Percentiles rank a stretch among this genome's conserved stretches.
Conservation (phyloP, 345 rosid genomes). For the Citrus hindsii region DNA sequence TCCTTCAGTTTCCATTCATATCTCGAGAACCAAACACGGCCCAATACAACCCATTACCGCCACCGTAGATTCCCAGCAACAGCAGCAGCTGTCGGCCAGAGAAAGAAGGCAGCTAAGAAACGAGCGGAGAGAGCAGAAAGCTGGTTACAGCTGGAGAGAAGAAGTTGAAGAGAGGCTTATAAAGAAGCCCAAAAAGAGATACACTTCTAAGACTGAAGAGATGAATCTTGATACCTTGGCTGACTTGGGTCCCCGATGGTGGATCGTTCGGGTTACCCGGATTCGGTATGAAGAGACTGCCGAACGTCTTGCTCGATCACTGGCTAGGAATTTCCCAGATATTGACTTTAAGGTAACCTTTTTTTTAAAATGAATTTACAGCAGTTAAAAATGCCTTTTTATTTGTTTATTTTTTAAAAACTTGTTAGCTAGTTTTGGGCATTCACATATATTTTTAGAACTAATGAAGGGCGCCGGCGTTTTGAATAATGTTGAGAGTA, state of each 20-base stretch:
- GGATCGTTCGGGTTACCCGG: slow-evolving; percentile 63
- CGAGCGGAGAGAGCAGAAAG: slow-evolving; percentile 61
- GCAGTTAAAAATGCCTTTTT: neutral
- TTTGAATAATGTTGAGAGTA: no score
- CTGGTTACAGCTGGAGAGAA: slow-evolving; percentile 72
- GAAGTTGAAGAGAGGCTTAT: slow-evolving; percentile 74
- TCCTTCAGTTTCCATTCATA: slow-evolving; percentile 26
- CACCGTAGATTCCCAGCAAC: slow-evolving; percentile 38
- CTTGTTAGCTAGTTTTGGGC: neutral
- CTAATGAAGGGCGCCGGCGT: no score
- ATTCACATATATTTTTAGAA: neutral
- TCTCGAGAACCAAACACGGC: slow-evolving; percentile 14
- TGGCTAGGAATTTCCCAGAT: slow-evolving; percentile 54
- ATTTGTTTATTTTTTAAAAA: no score
- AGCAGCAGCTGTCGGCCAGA: slow-evolving; percentile 54
- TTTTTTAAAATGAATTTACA: neutral
- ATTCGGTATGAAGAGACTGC: slow-evolving; percentile 57
- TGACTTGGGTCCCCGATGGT: slow-evolving; percentile 75
- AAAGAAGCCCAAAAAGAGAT: slow-evolving; percentile 67
- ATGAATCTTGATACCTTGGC: slow-evolving; percentile 75
- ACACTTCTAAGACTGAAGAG: slow-evolving; percentile 50
- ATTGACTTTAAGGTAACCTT: slow-evolving; percentile 59
- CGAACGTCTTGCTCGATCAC: slow-evolving; percentile 50
- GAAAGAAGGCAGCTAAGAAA: slow-evolving; percentile 87
- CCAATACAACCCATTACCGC: slow-evolving; percentile 27